These are phyloP conservation scores for Simmondsia chinensis DNA, from an alignment of 148 eudicot genomes.

Conservation along the genomic window DNA sequence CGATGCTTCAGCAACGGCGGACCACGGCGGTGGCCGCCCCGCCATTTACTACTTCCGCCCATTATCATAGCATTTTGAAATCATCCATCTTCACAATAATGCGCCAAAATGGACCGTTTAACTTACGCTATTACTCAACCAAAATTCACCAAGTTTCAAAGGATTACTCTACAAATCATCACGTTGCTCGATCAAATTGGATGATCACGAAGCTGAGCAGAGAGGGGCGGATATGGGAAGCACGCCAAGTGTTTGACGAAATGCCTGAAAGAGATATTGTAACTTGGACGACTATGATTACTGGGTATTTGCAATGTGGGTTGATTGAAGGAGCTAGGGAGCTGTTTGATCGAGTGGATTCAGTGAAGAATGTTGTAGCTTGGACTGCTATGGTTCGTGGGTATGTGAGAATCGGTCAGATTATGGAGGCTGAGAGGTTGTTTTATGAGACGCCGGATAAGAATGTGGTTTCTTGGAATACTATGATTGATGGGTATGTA, in stretches of 20 bases:
- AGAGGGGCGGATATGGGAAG: conserved; percentile 10
- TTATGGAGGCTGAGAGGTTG: conserved; percentile 21
- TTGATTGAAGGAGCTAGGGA: conserved; percentile 17
- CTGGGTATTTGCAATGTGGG: conserved; percentile 17
- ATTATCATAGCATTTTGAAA: no score
- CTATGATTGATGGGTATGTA: conserved; percentile 20
- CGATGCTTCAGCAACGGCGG: no score
- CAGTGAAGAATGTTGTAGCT: conserved; percentile 30
- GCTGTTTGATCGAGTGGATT: conserved; percentile 23
- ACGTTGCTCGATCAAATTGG: not conserved
- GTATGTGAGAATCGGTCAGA: conserved; percentile 11
- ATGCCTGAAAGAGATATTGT: conserved; percentile 24
- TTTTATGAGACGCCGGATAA: conserved; percentile 24
- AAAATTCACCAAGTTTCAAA: no score
- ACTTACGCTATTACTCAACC: no score
- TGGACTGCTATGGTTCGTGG: conserved; percentile 40
- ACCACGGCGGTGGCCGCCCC: no score
- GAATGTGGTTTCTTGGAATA: conserved; percentile 21
- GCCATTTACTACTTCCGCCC: no score
- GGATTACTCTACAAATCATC: no score
- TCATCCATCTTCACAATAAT: no score
- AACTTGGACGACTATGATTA: conserved; percentile 22
- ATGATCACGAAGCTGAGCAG: not conserved
- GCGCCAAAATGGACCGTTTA: no score
- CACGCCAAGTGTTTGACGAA: conserved; percentile 25